Conservation (phyloP, 176 grass and related monocot genomes). For the Musa troglodytarum region DNA sequence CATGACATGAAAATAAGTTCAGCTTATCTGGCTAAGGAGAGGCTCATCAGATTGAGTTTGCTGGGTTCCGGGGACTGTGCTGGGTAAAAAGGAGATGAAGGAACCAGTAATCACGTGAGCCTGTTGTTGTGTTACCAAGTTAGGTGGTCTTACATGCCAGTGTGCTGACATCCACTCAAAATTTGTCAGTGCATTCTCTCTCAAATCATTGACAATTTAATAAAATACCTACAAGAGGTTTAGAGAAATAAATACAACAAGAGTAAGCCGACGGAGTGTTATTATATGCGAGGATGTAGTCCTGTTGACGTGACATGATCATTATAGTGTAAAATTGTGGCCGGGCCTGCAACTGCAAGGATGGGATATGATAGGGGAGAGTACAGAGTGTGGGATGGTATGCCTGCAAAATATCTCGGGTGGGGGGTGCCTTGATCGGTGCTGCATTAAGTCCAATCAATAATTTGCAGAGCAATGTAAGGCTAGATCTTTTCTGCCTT, state of each 20-base stretch:
- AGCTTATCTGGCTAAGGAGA: not conserved
- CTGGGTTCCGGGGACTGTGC: too few species aligned
- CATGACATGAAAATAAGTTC: too few species aligned
- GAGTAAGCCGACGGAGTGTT: too few species aligned
- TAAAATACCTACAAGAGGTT: not conserved
- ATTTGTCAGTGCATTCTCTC: not conserved
- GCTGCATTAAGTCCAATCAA: not conserved
- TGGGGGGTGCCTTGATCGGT: not conserved
- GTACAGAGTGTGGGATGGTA: not conserved
- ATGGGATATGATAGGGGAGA: not conserved
- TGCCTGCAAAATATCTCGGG: not conserved
- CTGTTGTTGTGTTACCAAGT: not conserved
- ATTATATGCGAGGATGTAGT: too few species aligned
- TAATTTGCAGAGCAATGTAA: not conserved
- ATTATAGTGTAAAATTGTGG: not conserved
- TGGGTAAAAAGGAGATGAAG: not conserved
- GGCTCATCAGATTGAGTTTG: not conserved
- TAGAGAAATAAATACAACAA: too few species aligned
- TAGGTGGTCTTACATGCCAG: not conserved
- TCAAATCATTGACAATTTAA: slow-evolving; percentile 2
- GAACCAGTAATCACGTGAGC: not conserved
- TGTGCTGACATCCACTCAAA: not conserved
- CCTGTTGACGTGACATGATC: too few species aligned
- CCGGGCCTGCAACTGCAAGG: not conserved
- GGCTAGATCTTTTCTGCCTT: not conserved